Percentiles rank a stretch among this genome's conserved stretches.
Evolutionary conservation across 176 grass and related monocot species (phyloP).

Genomic region (Alopecurus myosuroides): DNA sequence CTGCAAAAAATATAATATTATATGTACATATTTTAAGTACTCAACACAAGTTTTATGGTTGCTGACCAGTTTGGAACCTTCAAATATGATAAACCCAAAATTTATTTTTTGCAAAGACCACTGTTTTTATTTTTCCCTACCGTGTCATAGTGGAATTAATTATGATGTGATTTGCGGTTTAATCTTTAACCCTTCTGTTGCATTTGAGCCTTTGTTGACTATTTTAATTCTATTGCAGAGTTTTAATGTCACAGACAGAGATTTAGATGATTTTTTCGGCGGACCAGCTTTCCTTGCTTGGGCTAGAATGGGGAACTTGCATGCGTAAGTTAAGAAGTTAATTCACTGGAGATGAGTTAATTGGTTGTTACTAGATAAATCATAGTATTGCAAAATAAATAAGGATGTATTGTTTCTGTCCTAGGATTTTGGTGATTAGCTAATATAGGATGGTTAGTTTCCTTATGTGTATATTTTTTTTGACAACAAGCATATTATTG

Average conservation of each 20-base stretch:
- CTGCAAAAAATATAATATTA: neutral
- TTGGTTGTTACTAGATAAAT: neutral
- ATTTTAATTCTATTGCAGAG: conserved; percentile 45
- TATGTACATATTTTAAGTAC: neutral
- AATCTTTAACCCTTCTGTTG: neutral
- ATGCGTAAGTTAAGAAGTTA: conserved; percentile 54
- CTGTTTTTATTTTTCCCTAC: neutral
- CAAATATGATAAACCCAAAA: neutral
- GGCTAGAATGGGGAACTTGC: conserved; percentile 98
- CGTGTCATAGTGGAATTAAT: neutral
- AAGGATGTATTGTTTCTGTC: neutral
- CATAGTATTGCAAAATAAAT: neutral
- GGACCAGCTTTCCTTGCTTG: conserved; percentile 97
- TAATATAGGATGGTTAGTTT: neutral
- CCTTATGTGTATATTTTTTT: neutral
- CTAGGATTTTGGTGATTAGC: neutral
- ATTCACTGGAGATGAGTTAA: conserved; percentile 3
- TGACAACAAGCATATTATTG: neutral
- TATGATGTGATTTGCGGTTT: neutral
- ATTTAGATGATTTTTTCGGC: conserved; percentile 89
- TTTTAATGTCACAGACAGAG: conserved; percentile 73
- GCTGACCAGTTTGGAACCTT: neutral
- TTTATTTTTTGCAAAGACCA: neutral
- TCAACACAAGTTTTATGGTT: neutral
- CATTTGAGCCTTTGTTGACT: conserved; percentile 1